phyloP scores from a whole-genome alignment of 2,329 filamentous ascomycete genomes.

The Penicillium sp. region DNA sequence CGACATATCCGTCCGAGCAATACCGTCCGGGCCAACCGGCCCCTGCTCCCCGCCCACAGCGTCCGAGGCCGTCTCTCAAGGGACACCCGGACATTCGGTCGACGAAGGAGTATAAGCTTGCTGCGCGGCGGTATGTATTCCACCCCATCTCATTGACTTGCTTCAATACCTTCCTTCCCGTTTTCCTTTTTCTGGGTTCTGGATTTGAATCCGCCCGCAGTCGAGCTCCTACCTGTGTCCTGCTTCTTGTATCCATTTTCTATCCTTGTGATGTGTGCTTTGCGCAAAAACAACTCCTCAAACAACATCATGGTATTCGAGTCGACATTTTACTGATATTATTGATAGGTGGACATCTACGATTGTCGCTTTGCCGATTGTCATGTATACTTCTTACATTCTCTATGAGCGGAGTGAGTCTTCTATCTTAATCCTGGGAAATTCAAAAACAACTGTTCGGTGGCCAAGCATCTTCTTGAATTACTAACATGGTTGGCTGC shows the following conservation, averaged over 20 bases:
- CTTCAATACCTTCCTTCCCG: not conserved
- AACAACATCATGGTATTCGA: not conserved
- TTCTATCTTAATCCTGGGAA: not conserved
- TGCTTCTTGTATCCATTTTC: not conserved
- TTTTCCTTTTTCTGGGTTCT: not conserved
- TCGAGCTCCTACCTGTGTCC: not conserved
- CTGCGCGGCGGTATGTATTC: conserved; percentile 36
- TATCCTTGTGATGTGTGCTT: not conserved
- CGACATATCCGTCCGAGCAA: not conserved
- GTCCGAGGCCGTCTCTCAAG: conserved; percentile 11
- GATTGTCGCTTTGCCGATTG: conserved; percentile 35
- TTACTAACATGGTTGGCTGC: not conserved
- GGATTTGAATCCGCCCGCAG: not conserved
- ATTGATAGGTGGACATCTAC: conserved; percentile 30
- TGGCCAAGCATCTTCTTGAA: not conserved
- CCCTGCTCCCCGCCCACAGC: conserved; percentile 11
- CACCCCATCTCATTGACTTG: not conserved
- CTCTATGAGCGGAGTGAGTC: conserved; percentile 35
- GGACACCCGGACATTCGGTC: conserved; percentile 35
- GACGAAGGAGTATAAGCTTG: conserved; percentile 43
- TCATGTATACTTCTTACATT: conserved; percentile 34
- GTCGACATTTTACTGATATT: not conserved
- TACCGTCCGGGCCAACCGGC: not conserved
- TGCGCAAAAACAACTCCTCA: not conserved
- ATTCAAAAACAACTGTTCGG: not conserved